phyloP scores from a whole-genome alignment of 73 alveolate species.

The Paramecium biaurelia region DNA sequence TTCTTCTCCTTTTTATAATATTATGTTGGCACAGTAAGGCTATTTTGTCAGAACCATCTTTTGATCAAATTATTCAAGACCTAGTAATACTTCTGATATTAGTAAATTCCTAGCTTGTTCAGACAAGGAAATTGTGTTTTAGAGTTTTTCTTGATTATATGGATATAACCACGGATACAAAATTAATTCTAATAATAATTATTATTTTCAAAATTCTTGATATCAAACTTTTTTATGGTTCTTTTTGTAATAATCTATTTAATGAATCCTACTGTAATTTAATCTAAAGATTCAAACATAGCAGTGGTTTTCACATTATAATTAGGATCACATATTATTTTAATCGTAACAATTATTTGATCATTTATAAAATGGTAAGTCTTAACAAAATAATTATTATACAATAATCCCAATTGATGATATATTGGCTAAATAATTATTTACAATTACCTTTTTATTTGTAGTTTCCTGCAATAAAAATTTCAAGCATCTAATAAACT shows the following conservation, averaged over 20 bases:
- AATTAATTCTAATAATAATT: neutral
- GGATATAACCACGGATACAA: slow-evolving; percentile 31
- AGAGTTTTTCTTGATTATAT: neutral
- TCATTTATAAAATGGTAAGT: slow-evolving; percentile 24
- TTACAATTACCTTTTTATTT: neutral
- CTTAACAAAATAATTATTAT: neutral
- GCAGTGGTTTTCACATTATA: neutral
- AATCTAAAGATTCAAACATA: neutral
- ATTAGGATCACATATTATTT: slow-evolving; percentile 27
- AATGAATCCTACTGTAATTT: neutral
- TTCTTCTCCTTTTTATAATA: neutral
- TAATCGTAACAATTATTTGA: neutral
- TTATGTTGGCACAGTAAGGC: neutral
- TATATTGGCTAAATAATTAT: neutral
- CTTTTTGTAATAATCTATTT: neutral
- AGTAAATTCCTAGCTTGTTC: neutral
- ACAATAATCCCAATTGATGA: slow-evolving; percentile 36
- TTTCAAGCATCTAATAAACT: slow-evolving; percentile 44
- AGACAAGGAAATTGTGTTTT: neutral
- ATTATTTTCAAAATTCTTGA: neutral
- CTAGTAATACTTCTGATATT: neutral
- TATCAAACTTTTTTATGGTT: slow-evolving; percentile 36
- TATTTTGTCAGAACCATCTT: neutral
- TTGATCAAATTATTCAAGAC: neutral
- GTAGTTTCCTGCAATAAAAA: slow-evolving; percentile 18